Evolutionary conservation across 139 green algal species (phyloP), one percentile per base, ranked within the genome.

Genomic region (Chlorella sp.): DNA sequence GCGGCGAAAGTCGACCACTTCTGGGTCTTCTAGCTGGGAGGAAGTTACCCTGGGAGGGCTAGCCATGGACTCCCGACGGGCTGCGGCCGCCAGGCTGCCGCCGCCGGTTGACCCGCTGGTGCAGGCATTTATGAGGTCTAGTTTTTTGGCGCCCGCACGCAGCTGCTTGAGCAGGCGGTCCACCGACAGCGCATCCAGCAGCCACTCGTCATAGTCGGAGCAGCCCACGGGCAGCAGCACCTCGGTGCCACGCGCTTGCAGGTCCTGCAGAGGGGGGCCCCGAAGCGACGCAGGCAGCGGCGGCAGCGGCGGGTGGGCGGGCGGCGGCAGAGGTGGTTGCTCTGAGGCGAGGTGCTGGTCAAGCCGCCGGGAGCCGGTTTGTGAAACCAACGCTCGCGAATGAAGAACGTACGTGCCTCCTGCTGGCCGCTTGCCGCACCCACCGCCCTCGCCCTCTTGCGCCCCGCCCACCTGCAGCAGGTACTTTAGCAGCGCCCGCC

Each of bases 201-300:
- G 90, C 94, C 94, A 96, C 22, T 93, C 89, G 78, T 96, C 94
- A 28, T 91, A 90, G 71, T 87, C 86, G 87, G 79, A 92, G 83
- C 94, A 94, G 57, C 94, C 94, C 39, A 96, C 93, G 3, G 94
- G 94, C 53, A 96, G 86, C 57, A 91, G 42, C 15, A 96, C 71
- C 15, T 80, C 86, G 15, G 88, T 61, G 30, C 92, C 92, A 0
- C 88, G 75, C 64, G 83, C 48, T 80, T 94, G 73, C 71, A 89
- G 36, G 37, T 91, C 91, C 91, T 93, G 86, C 85, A 73, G 57
- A 14, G 2, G 60, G 81, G 36, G 42, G 81, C 18, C 16, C 18
- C 0, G 39, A 5, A 68, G 36, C 36, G 21, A 37, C 73, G 34
- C 16, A 15, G 66, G 66, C 39, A 15, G 39, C 26, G 39, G 66